Evolutionary conservation across 208 protist species (phyloP).

Genomic region (Wallacemonas sp.): DNA sequence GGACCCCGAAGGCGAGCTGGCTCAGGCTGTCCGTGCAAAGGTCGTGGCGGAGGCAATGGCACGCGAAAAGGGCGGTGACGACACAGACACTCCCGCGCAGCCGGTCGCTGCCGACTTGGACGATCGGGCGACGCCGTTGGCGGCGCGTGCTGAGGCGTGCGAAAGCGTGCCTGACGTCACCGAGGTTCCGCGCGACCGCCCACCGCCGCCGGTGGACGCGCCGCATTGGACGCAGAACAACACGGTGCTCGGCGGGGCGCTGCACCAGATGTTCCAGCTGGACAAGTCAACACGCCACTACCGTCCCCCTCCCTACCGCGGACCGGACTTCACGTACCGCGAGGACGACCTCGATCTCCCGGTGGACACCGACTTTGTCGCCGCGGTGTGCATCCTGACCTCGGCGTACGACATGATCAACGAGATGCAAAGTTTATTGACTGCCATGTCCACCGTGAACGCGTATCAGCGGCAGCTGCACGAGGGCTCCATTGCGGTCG

Average conservation of each 20-base stretch:
- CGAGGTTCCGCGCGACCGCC: too few species aligned
- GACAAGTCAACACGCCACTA: background rate
- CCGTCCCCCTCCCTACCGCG: background rate
- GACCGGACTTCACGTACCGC: conserved; percentile 7
- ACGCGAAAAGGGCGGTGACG: too few species aligned
- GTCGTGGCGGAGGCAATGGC: background rate
- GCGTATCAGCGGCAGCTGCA: conserved; percentile 5
- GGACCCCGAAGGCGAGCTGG: background rate
- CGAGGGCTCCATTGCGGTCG: conserved; percentile 5
- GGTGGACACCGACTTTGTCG: conserved; percentile 3
- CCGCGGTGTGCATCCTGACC: background rate
- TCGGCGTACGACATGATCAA: conserved; percentile 8
- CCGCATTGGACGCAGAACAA: too few species aligned
- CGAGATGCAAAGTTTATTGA: conserved; percentile 5
- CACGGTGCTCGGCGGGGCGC: background rate
- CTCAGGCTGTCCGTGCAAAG: background rate
- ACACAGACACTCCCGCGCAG: too few species aligned
- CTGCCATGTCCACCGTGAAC: background rate
- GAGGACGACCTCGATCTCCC: conserved; percentile 5
- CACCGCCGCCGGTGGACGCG: background rate
- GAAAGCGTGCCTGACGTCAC: too few species aligned
- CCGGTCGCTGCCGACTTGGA: too few species aligned
- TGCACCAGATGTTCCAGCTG: background rate
- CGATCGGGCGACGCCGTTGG: too few species aligned
- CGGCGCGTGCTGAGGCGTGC: too few species aligned